These are phyloP conservation scores for Daucus carota DNA, from an alignment of 129 eudicot species.

Conservation along the genomic window DNA sequence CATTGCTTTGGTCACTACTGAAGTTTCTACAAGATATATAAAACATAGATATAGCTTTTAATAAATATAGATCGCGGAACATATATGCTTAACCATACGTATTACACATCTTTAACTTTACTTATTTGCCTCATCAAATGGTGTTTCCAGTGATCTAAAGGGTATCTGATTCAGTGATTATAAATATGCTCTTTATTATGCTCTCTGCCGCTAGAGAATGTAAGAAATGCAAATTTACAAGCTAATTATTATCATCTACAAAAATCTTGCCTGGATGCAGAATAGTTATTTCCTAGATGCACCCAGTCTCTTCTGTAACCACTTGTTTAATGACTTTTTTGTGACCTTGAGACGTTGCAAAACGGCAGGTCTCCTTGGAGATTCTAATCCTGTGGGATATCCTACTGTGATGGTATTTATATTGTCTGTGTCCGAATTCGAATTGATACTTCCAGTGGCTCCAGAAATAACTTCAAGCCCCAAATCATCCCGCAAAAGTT, in stretches of 20 bases:
- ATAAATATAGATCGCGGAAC: neutral
- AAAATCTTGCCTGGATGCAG: slow-evolving; percentile 10
- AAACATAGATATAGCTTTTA: neutral
- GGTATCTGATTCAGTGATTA: neutral
- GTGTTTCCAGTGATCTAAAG: neutral
- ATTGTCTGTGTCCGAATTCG: slow-evolving; percentile 16
- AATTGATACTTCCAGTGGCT: slow-evolving; percentile 13
- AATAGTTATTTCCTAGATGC: slow-evolving; percentile 19
- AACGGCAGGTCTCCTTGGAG: slow-evolving; percentile 63
- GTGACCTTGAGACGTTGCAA: slow-evolving; percentile 59
- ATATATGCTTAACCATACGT: neutral
- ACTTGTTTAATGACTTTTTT: slow-evolving; percentile 45
- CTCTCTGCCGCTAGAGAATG: neutral
- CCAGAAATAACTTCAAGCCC: slow-evolving; percentile 56
- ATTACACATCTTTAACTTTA: neutral
- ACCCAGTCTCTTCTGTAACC: slow-evolving; percentile 41
- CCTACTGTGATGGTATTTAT: slow-evolving; percentile 20
- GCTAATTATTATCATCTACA: slow-evolving; percentile 17
- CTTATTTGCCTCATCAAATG: neutral
- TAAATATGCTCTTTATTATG: neutral
- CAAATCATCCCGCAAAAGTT: slow-evolving; percentile 56
- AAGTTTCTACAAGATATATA: neutral
- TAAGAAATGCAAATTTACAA: neutral
- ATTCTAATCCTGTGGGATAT: slow-evolving; percentile 17
- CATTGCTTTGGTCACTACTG: neutral